Evolutionary conservation across 768 basidiomycete species (phyloP), one percentile per base, ranked within the genome.

Genomic region (Kwoniella pini): DNA sequence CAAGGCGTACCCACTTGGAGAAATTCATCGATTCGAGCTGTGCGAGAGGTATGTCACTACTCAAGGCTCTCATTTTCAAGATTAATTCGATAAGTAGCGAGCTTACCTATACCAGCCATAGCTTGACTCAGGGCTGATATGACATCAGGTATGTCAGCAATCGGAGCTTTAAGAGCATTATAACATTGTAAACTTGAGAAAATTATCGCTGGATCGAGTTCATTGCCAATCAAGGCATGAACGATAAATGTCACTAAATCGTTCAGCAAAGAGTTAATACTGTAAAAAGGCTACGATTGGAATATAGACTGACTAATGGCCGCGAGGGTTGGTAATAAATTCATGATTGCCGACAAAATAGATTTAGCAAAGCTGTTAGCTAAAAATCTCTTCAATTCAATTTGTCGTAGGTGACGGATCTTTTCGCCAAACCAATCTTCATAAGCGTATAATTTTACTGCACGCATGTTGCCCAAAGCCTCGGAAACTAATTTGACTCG

Each of bases 401-500:
- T 43, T 36, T 48, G 48, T 28, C 78, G 58, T 51, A 75, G 53
- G 0, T 58, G 61, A 6, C 63, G 38, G 39, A 77, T 64, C 21
- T 68, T 61, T 1, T 54, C 28, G 24, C 63, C 66, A 40, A 79
- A 79, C 39, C 65, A 72, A 22, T 54, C 56, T 67, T 85, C 85
- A 82, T 85, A 87, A 0, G 84, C 84, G 68, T 85, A 87, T 27
- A 82, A 77, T 75, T 88, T 88, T 66, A 88, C 81, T 4, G 87
- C 80, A 1, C 86, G 82, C 56, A 88, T 87, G 42, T 85, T 85
- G 72, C 86, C 85, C 17, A 90, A 77, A 1, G 88, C 82, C 76
- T 89, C 88, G 0, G 83, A 85, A 0, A 84, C 82, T 22, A 88
- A 80, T 13, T 86, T 80, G 9, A 89, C 85, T 10, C 88, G 83